phyloP scores from a whole-genome alignment of 805 yeast genomes.

The Wickerhamiella brachini region DNA sequence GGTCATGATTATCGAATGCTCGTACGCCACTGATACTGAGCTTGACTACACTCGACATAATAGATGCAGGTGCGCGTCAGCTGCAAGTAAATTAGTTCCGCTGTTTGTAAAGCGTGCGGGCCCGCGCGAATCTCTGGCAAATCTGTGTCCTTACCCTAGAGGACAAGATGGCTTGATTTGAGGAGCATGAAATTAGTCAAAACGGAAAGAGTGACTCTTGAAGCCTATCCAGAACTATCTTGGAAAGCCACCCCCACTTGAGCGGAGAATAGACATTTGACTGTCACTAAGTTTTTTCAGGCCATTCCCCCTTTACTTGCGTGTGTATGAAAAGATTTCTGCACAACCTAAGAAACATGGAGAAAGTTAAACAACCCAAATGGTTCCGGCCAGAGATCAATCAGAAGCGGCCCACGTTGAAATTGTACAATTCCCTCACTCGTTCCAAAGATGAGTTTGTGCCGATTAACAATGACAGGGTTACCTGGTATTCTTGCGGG shows the following conservation, averaged over 20 bases:
- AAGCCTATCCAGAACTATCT: neutral
- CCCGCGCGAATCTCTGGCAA: too few relatives aligned
- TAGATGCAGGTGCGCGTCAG: neutral
- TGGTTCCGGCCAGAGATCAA: conserved; percentile 33
- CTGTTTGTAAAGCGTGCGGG: too few relatives aligned
- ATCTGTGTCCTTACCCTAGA: neutral
- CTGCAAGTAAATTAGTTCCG: neutral
- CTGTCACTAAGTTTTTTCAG: conserved; percentile 5
- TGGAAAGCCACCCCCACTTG: neutral
- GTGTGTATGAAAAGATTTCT: conserved; percentile 1
- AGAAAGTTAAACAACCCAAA: conserved; percentile 32
- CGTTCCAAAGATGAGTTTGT: conserved; percentile 63
- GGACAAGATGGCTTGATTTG: neutral
- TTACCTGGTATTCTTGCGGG: conserved; percentile 96
- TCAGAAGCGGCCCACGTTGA: conserved; percentile 32
- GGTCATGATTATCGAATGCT: conserved; percentile 72
- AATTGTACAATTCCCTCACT: conserved; percentile 72
- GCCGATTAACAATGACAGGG: conserved; percentile 46
- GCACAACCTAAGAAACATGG: conserved; percentile 23
- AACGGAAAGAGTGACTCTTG: neutral
- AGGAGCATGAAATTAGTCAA: neutral
- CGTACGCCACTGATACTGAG: conserved; percentile 77
- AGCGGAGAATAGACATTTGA: too few relatives aligned
- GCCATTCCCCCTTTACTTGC: conserved; percentile 1
- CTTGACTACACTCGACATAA: conserved; percentile 24